Percentiles rank a stretch among this genome's conserved stretches.
Evolutionary conservation across 768 basidiomycete species (phyloP).

Genomic region (Tricholoma furcatifolium): DNA sequence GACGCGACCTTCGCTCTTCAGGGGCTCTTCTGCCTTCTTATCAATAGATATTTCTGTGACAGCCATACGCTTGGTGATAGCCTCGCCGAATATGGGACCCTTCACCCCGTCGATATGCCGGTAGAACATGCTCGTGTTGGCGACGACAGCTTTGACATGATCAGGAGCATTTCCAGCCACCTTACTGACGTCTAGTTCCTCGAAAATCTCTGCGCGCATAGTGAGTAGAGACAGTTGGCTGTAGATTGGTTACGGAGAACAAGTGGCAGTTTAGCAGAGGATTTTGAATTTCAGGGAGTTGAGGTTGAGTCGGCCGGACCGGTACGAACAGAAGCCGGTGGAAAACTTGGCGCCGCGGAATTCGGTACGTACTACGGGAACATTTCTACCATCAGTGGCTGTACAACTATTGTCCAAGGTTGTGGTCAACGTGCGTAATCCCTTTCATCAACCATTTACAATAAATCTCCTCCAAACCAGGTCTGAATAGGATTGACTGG

Average conservation of each 20-base stretch:
- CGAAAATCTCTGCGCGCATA: constrained; percentile 3
- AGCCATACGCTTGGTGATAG: constrained; percentile 18
- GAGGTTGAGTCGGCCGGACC: constrained; percentile 3
- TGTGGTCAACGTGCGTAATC: too few relatives aligned
- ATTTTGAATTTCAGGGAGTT: not conserved
- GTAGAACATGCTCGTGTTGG: constrained; percentile 17
- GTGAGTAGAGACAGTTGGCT: not conserved
- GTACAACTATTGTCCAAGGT: not conserved
- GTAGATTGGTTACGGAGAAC: not conserved
- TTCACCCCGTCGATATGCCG: constrained; percentile 2
- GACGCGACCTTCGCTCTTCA: constrained; percentile 42
- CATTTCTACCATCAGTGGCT: constrained; percentile 11
- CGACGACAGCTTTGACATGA: constrained; percentile 26
- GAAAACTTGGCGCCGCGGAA: not conserved
- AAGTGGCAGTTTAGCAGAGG: not conserved
- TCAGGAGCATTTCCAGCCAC: constrained; percentile 29
- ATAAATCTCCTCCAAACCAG: not conserved
- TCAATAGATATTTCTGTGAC: constrained; percentile 42
- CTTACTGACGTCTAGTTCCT: constrained; percentile 17
- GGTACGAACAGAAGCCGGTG: constrained; percentile 11
- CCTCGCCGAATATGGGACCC: constrained; percentile 18
- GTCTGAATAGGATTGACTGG: too few relatives aligned
- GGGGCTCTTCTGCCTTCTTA: constrained; percentile 43
- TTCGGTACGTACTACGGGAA: not conserved
- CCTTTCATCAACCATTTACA: not conserved